Percentiles rank a stretch among this genome's conserved stretches.
These are phyloP conservation scores for Penicillium cinerascens DNA, from an alignment of 495 filamentous ascomycete species.

Conservation along the genomic window DNA sequence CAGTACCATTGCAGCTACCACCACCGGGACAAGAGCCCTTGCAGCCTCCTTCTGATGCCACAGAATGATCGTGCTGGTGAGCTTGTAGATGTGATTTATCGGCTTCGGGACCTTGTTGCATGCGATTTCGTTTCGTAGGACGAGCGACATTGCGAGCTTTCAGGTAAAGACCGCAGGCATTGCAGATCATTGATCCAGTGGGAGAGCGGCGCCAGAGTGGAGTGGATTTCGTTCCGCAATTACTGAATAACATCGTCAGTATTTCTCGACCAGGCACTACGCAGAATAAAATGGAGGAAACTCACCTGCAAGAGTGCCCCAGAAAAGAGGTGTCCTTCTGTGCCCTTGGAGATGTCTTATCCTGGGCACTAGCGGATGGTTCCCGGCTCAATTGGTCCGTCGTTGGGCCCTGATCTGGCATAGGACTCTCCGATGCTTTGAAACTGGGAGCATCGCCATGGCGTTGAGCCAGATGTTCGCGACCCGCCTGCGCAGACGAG, in stretches of 20 bases:
- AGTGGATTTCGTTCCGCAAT: constrained; percentile 90
- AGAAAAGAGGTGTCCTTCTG: constrained; percentile 42
- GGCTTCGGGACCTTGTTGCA: constrained; percentile 30
- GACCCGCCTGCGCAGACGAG: constrained; percentile 43
- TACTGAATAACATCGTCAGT: constrained; percentile 50
- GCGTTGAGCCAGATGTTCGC: constrained; percentile 35
- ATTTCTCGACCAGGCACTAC: not conserved
- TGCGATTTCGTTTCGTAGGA: constrained; percentile 79
- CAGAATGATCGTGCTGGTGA: constrained; percentile 11
- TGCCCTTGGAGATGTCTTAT: constrained; percentile 32
- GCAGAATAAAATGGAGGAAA: constrained; percentile 2
- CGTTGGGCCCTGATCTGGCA: constrained; percentile 7
- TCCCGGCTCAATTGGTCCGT: constrained; percentile 11
- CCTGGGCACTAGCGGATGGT: constrained; percentile 13
- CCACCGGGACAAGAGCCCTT: constrained; percentile 93
- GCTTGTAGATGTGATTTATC: constrained; percentile 13
- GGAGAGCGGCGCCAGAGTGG: constrained; percentile 94
- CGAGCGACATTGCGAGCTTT: constrained; percentile 89
- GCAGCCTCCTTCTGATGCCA: constrained; percentile 30
- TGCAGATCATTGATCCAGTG: constrained; percentile 91
- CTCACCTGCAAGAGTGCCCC: constrained; percentile 56
- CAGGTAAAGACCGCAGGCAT: constrained; percentile 92
- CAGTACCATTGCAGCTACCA: constrained; percentile 93
- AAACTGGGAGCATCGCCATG: constrained; percentile 19
- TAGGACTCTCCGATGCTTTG: constrained; percentile 12